Conservation (phyloP, 805 yeast genomes). For the Ogataea sp. region DNA sequence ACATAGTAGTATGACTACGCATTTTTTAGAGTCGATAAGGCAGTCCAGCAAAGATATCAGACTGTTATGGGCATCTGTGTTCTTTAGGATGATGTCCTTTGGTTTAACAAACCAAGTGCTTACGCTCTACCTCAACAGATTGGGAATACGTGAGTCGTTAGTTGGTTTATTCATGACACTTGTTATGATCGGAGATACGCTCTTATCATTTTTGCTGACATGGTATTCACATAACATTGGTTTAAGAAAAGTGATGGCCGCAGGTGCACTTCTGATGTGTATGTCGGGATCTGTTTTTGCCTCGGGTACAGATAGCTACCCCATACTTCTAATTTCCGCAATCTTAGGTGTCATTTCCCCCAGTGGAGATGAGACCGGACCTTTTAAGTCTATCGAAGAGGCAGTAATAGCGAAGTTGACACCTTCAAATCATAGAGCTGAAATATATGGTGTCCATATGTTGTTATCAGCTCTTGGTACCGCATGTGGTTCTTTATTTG, state of each 20-base stretch:
- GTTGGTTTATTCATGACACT: constrained; percentile 79
- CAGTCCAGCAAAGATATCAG: constrained; percentile 38
- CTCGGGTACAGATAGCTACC: constrained; percentile 38
- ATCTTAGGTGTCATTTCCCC: constrained; percentile 83
- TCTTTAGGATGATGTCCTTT: constrained; percentile 63
- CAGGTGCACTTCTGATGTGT: constrained; percentile 63
- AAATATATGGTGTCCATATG: constrained; percentile 68
- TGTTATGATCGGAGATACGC: constrained; percentile 73
- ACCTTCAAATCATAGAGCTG: constrained; percentile 54
- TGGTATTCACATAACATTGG: constrained; percentile 74
- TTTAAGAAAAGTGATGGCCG: constrained; percentile 50
- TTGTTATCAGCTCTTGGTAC: constrained; percentile 62
- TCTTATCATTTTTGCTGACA: constrained; percentile 60
- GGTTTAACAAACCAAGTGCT: constrained; percentile 76
- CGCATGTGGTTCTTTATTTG: constrained; percentile 60
- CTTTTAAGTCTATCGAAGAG: constrained; percentile 81
- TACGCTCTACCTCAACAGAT: constrained; percentile 52
- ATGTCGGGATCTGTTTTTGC: constrained; percentile 60
- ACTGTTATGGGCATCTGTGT: constrained; percentile 60
- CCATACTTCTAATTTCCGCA: constrained; percentile 58
- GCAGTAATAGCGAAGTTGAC: constrained; percentile 76
- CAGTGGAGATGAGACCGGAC: constrained; percentile 86
- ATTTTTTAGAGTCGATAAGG: neutral
- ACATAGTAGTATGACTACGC: neutral
- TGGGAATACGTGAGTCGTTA: constrained; percentile 44